These are phyloP conservation scores for Umbelopsis sp. DNA, from an alignment of 192 early-diverging fungal species.

Conservation along the genomic window DNA sequence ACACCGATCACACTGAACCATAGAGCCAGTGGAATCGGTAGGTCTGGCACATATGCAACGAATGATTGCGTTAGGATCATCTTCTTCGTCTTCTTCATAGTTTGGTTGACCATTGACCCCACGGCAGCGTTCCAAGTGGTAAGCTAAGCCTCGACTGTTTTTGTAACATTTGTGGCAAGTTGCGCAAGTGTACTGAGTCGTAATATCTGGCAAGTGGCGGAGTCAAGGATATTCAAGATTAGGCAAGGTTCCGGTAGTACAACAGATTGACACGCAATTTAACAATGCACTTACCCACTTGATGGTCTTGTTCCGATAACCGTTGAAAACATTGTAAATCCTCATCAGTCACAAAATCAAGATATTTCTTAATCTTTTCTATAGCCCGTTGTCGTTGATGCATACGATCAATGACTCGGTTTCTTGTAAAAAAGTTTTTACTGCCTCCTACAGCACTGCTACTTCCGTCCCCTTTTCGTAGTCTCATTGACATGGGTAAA, in stretches of 20 bases:
- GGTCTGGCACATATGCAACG: conserved; percentile 53
- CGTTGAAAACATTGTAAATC: conserved; percentile 17
- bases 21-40: conserved; percentile 51
- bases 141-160: conserved; percentile 59
- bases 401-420: conserved; percentile 2
- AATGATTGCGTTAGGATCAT: conserved; percentile 41
- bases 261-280: neutral
- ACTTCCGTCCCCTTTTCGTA: conserved; percentile 3
- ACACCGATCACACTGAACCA: conserved; percentile 80
- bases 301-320: conserved; percentile 20
- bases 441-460: conserved; percentile 3
- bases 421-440: conserved; percentile 6
- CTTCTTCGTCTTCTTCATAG: conserved; percentile 15
- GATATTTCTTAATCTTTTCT: conserved; percentile 10
- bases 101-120: neutral
- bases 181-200: conserved; percentile 47
- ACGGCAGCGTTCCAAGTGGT: conserved; percentile 46
- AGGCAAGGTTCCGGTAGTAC: conserved; percentile 15
- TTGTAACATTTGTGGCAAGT: conserved; percentile 68
- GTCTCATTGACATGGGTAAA: conserved; percentile 19
- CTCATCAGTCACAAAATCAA: conserved; percentile 13
- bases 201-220: conserved; percentile 11
- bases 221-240: neutral
- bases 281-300: conserved; percentile 20
- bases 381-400: conserved; percentile 10